A percentile compares a stretch with the other conserved stretches of the same genome.
Conservation (phyloP, 2,329 filamentous ascomycete genomes). For the Trichoderma polysporum region DNA sequence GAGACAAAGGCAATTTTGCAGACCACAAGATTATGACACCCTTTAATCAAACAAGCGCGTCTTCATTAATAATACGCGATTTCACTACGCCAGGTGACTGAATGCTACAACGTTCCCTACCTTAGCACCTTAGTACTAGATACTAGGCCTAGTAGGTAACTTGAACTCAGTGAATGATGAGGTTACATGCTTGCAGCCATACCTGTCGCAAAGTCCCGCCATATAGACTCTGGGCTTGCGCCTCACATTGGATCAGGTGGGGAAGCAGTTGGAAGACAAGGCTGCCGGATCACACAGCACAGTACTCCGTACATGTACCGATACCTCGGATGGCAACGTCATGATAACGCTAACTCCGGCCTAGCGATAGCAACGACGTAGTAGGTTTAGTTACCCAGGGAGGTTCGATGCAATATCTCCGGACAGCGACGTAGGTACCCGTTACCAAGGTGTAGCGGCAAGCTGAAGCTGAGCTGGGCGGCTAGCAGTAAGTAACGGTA, state of each 20-base stretch:
- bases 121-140: too few relatives aligned
- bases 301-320: not conserved
- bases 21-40: not conserved
- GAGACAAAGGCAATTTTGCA: not conserved
- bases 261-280: not conserved
- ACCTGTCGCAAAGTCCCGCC: not conserved
- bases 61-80: not conserved
- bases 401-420: not conserved
- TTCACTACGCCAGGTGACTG: not conserved
- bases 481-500: not conserved
- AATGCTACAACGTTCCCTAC: not conserved
- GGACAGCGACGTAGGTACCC: not conserved
- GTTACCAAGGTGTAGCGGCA: not conserved
- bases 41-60: too few relatives aligned
- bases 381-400: not conserved
- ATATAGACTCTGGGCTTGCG: not conserved
- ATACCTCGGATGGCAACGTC: slow-evolving; percentile 13
- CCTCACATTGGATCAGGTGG: not conserved
- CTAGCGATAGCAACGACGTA: slow-evolving; percentile 1
- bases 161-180: not conserved
- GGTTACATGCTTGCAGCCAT: not conserved
- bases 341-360: slow-evolving; percentile 19
- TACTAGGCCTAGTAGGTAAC: not conserved
- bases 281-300: not conserved
- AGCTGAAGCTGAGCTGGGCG: not conserved